These are phyloP conservation scores for Capsicum baccatum DNA, from an alignment of 257 asterid species.

Conservation along the genomic window DNA sequence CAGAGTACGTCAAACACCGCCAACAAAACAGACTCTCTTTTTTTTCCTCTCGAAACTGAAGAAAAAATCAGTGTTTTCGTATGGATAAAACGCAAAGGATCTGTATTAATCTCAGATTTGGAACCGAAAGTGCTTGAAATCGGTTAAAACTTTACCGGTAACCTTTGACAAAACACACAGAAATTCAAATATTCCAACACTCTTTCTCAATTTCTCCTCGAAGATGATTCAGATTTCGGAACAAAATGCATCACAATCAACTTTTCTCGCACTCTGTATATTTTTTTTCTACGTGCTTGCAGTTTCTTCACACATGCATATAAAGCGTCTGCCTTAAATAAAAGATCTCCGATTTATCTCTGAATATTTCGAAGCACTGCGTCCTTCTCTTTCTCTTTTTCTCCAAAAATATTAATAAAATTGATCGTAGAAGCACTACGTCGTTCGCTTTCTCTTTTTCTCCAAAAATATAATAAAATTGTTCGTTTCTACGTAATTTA, in stretches of 20 bases:
- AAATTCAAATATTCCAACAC: neutral
- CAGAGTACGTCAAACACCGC: conserved; percentile 1
- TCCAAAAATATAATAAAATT: neutral
- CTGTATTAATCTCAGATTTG: neutral
- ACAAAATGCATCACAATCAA: neutral
- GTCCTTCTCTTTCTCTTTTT: neutral
- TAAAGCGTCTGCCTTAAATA: neutral
- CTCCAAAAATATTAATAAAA: neutral
- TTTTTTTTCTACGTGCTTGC: neutral
- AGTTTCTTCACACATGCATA: neutral
- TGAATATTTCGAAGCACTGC: too few relatives aligned
- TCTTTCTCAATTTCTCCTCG: neutral
- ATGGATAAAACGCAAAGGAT: neutral
- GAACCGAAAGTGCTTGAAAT: neutral
- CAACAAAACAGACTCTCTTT: neutral
- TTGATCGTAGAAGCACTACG: neutral
- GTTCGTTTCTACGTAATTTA: neutral
- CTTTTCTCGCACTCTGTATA: neutral
- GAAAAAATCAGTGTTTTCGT: neutral
- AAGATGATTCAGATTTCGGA: neutral
- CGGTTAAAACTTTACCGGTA: neutral
- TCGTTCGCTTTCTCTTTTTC: neutral
- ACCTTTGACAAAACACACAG: neutral
- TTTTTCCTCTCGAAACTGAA: neutral
- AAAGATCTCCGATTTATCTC: neutral